Conservation (phyloP, 805 yeast species). For the Lachancea thermotolerans region DNA sequence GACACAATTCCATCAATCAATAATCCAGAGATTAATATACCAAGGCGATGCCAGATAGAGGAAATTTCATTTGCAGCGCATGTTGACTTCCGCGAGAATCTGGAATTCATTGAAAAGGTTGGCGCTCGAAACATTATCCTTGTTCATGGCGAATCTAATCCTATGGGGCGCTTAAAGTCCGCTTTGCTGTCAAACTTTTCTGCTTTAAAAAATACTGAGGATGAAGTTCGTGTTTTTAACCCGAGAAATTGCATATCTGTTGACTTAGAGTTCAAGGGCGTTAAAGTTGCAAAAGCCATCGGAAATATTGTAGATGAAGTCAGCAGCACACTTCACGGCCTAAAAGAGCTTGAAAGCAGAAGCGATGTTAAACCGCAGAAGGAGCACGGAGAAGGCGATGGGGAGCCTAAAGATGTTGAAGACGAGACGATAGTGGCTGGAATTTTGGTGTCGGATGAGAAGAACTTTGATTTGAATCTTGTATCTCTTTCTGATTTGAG, state of each 20-base stretch:
- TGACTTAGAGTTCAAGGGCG: slow-evolving; percentile 69
- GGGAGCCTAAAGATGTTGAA: slow-evolving; percentile 46
- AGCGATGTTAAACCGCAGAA: background rate
- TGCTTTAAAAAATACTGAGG: slow-evolving; percentile 72
- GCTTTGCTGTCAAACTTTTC: slow-evolving; percentile 85
- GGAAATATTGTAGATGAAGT: slow-evolving; percentile 50
- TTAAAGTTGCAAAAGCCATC: slow-evolving; percentile 73
- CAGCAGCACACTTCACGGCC: slow-evolving; percentile 4
- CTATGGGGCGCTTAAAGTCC: slow-evolving; percentile 96
- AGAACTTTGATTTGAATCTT: slow-evolving; percentile 79
- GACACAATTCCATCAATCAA: slow-evolving; percentile 74
- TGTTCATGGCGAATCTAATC: slow-evolving; percentile 96
- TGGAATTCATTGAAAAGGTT: slow-evolving; percentile 83
- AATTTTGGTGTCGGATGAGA: slow-evolving; percentile 66
- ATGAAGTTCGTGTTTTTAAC: slow-evolving; percentile 84
- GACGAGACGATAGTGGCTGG: slow-evolving; percentile 55
- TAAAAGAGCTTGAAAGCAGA: background rate
- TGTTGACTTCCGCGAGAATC: slow-evolving; percentile 90
- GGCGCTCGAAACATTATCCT: slow-evolving; percentile 80
- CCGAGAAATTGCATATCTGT: slow-evolving; percentile 87
- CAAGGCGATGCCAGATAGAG: slow-evolving; percentile 80
- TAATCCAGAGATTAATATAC: slow-evolving; percentile 79
- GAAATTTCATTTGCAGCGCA: slow-evolving; percentile 99
- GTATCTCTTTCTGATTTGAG: slow-evolving; percentile 81
- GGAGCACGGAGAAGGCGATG: slow-evolving; percentile 12